Evolutionary conservation across 2,329 filamentous ascomycete genomes (phyloP).

Genomic region (Cadophora gregata): DNA sequence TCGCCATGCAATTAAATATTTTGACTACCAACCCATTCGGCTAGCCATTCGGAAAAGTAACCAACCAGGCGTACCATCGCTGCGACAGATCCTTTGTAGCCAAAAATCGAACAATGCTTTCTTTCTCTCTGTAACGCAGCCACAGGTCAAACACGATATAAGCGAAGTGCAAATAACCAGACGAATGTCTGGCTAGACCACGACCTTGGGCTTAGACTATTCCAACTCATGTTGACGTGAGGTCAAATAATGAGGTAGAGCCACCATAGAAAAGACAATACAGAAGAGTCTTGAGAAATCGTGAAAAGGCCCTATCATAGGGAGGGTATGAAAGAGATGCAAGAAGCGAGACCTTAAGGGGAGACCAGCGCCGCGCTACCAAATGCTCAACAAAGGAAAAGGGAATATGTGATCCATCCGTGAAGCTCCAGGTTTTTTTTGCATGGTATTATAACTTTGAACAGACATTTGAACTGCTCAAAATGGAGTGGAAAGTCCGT

Average conservation of each 20-base stretch:
- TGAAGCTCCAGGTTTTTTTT: conserved; percentile 1
- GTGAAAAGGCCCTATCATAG: conserved; percentile 25
- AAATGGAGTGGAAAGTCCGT: conserved; percentile 89
- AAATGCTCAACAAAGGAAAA: conserved; percentile 45
- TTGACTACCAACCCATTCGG: conserved; percentile 18
- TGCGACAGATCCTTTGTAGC: background rate
- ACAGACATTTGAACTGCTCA: conserved; percentile 47
- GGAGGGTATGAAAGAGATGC: conserved; percentile 33
- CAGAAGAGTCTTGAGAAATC: conserved; percentile 33
- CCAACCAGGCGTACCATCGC: conserved; percentile 16
- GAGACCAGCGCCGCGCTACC: conserved; percentile 45
- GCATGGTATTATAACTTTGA: conserved; percentile 12
- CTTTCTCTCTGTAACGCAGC: conserved; percentile 23
- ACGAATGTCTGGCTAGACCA: background rate
- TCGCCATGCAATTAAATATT: conserved; percentile 25
- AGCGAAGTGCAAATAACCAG: conserved; percentile 19
- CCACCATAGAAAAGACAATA: conserved; percentile 19
- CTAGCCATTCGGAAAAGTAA: conserved; percentile 24
- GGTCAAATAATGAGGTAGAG: conserved; percentile 3
- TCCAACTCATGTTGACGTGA: conserved; percentile 10
- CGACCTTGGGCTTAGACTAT: background rate
- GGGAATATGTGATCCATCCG: conserved; percentile 20
- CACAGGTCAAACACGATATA: conserved; percentile 27
- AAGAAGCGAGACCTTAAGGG: conserved; percentile 37
- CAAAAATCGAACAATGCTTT: background rate